These are phyloP conservation scores for Penicillium chermesinum DNA, from an alignment of 495 filamentous ascomycete genomes.

Conservation along the genomic window DNA sequence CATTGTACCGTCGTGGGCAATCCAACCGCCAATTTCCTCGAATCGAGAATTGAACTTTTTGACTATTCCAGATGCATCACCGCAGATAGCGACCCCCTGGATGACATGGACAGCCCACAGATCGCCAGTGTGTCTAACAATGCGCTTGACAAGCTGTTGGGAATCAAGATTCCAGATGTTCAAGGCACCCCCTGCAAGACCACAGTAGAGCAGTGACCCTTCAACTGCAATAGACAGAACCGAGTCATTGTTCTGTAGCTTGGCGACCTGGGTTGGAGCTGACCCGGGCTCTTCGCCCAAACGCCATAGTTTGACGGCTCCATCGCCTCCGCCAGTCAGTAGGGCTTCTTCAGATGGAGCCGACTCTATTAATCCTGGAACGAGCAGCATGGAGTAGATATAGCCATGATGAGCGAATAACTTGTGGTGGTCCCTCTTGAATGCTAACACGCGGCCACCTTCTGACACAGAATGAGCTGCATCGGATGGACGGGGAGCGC, in stretches of 20 bases:
- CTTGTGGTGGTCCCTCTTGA: conserved; percentile 72
- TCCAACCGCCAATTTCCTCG: conserved; percentile 75
- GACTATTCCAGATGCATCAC: conserved; percentile 70
- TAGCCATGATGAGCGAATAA: conserved; percentile 95
- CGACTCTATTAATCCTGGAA: conserved; percentile 57
- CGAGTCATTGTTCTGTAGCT: conserved; percentile 76
- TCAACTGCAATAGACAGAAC: conserved; percentile 81
- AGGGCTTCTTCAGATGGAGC: conserved; percentile 70
- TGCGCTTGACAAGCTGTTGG: conserved; percentile 76
- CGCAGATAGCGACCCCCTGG: conserved; percentile 78
- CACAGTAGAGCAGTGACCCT: conserved; percentile 84
- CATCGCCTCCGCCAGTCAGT: conserved; percentile 89
- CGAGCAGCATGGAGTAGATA: conserved; percentile 88
- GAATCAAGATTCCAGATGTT: conserved; percentile 98
- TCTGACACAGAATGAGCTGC: conserved; percentile 32
- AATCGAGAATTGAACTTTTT: conserved; percentile 88
- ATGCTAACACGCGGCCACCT: conserved; percentile 68
- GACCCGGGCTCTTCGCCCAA: conserved; percentile 48
- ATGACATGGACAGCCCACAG: conserved; percentile 81
- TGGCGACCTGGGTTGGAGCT: conserved; percentile 50
- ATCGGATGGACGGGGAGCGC: conserved; percentile 57
- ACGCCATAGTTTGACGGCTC: conserved; percentile 85
- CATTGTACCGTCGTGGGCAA: conserved; percentile 79
- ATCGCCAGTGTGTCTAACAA: conserved; percentile 75
- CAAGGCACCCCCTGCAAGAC: conserved; percentile 81